phyloP scores from a whole-genome alignment of 2,329 filamentous ascomycete genomes.

The Cladophialophora psammophila region DNA sequence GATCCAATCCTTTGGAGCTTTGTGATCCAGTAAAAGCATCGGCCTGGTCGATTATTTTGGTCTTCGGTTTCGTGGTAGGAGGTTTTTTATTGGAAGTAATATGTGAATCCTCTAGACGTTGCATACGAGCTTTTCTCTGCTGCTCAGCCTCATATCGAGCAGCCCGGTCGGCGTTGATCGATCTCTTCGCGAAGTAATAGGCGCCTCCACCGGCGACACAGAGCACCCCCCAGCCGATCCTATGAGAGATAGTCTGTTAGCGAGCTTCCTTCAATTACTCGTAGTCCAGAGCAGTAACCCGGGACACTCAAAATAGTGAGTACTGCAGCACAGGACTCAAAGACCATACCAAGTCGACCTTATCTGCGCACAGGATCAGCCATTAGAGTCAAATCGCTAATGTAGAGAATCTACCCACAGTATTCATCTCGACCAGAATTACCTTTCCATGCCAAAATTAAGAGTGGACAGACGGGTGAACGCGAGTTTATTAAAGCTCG shows the following conservation, averaged over 20 bases:
- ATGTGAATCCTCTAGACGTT: conserved; percentile 47
- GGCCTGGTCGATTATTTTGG: conserved; percentile 38
- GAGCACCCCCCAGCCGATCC: conserved; percentile 90
- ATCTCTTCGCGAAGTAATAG: conserved; percentile 94
- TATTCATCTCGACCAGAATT: conserved; percentile 55
- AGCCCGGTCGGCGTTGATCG: conserved; percentile 88
- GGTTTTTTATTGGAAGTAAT: conserved; percentile 32
- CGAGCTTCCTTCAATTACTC: not conserved
- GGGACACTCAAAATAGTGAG: not conserved
- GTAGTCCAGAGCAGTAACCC: not conserved
- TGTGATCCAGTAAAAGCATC: conserved; percentile 23
- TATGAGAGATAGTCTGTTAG: conserved; percentile 48
- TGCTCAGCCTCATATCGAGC: conserved; percentile 74
- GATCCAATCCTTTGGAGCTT: conserved; percentile 51
- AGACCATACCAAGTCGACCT: conserved; percentile 64
- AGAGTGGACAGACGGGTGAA: not conserved
- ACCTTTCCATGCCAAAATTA: conserved; percentile 14
- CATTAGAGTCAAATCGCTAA: not conserved
- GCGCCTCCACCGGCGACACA: conserved; percentile 87
- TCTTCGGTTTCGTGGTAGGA: conserved; percentile 32
- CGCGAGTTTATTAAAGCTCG: conserved; percentile 3
- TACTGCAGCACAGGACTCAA: not conserved
- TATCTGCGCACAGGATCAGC: conserved; percentile 50
- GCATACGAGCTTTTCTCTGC: conserved; percentile 59
- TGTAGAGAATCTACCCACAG: conserved; percentile 50